Percentiles rank a stretch among this genome's conserved stretches.
Conservation (phyloP, 257 asterid species). For the Sherardia arvensis region DNA sequence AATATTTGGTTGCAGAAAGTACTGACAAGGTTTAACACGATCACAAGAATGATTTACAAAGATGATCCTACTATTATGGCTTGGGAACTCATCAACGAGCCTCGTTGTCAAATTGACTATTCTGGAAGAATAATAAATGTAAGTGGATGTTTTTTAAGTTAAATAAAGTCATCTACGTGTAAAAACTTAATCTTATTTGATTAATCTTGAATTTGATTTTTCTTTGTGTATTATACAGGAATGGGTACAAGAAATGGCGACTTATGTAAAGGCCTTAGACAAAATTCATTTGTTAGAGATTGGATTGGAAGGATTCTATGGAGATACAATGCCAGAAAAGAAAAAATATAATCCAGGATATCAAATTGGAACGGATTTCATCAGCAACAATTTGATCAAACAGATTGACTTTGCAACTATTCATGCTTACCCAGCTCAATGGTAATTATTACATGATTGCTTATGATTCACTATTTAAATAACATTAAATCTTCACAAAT, state of each 20-base stretch:
- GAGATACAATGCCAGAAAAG: constrained; percentile 38
- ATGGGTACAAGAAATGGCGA: constrained; percentile 49
- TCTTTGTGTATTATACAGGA: constrained; percentile 9
- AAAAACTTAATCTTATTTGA: no score
- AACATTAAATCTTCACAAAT: no score
- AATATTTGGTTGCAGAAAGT: constrained; percentile 36
- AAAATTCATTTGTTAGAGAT: constrained; percentile 37
- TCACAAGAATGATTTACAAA: constrained; percentile 32
- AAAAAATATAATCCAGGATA: constrained; percentile 44
- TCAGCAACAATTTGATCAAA: constrained; percentile 29
- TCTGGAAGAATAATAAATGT: constrained; percentile 62
- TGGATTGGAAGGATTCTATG: constrained; percentile 70
- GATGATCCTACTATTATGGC: constrained; percentile 81
- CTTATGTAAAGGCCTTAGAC: constrained; percentile 45
- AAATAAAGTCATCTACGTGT: no score
- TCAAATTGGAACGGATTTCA: constrained; percentile 53
- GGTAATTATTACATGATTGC: constrained; percentile 6
- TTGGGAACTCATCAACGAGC: constrained; percentile 91
- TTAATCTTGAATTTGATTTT: neutral
- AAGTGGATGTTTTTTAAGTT: neutral
- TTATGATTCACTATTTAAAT: neutral
- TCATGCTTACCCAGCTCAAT: constrained; percentile 52
- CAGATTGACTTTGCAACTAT: constrained; percentile 52
- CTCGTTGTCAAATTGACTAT: constrained; percentile 62
- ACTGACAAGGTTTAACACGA: constrained; percentile 51